phyloP scores from a whole-genome alignment of 345 rosid genomes.

The Kandelia obovata region DNA sequence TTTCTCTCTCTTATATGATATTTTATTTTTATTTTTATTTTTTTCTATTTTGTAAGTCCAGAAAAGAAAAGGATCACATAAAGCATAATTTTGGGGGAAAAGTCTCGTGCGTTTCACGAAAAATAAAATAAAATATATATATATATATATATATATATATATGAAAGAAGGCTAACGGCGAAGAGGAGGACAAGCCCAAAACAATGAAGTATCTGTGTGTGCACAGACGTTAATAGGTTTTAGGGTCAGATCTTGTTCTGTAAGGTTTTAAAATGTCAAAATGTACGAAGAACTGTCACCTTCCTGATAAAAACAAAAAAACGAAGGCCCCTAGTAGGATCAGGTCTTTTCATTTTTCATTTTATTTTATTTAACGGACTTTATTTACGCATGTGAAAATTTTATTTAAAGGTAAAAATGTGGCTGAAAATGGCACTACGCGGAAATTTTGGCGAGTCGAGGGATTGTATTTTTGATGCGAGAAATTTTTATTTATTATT shows the following conservation, averaged over 20 bases:
- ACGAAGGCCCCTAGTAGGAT: neutral
- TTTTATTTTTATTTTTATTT: neutral
- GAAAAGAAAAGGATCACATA: no score
- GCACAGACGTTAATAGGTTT: conserved; percentile 22
- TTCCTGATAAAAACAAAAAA: conserved; percentile 13
- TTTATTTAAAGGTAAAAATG: neutral
- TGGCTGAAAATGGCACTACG: neutral
- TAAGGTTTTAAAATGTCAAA: conserved; percentile 50
- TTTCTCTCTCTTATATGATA: neutral
- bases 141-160: no score
- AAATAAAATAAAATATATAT: no score
- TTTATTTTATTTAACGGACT: neutral
- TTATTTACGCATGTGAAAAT: neutral
- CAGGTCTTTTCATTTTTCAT: neutral
- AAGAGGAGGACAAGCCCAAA: conserved; percentile 35
- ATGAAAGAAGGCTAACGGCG: neutral
- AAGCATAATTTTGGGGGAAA: neutral
- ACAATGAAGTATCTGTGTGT: conserved; percentile 37
- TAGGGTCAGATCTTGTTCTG: conserved; percentile 14
- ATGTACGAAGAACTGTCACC: conserved; percentile 41
- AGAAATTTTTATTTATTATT: neutral
- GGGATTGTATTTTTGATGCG: neutral
- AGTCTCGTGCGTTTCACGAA: conserved; percentile 28
- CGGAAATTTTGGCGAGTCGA: neutral
- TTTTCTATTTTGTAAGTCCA: neutral